Conservation (phyloP, 495 filamentous ascomycete genomes). For the Lentithecium fluviatile region DNA sequence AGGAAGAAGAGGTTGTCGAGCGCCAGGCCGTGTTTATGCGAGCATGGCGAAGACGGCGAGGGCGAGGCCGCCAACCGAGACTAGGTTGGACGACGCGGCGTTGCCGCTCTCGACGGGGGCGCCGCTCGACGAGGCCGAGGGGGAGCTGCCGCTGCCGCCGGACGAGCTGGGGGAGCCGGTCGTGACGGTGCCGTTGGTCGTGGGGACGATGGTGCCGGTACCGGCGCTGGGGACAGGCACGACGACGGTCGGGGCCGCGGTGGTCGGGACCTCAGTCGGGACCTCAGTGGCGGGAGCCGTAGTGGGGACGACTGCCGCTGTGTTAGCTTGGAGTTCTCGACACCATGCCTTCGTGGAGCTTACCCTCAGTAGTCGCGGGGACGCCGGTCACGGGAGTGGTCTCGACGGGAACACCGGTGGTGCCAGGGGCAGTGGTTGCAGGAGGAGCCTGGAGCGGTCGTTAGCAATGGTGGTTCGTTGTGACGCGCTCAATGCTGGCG, state of each 20-base stretch:
- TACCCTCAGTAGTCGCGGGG: not conserved
- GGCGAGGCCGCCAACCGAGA: constrained; percentile 20
- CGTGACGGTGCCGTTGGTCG: constrained; percentile 1
- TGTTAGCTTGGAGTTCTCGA: no score
- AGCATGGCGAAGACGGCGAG: constrained; percentile 19
- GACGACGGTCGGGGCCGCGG: constrained; percentile 1
- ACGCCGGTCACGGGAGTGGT: not conserved
- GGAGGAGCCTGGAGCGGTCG: constrained; percentile 12
- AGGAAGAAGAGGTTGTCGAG: not conserved
- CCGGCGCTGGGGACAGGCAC: not conserved
- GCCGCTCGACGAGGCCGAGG: not conserved
- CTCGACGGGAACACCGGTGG: not conserved
- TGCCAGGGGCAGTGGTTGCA: constrained; percentile 11
- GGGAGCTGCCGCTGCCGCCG: constrained; percentile 9
- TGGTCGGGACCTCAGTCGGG: not conserved
- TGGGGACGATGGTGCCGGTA: not conserved
- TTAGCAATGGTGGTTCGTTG: no score
- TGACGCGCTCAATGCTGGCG: no score
- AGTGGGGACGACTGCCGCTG: not conserved
- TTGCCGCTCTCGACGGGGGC: not conserved
- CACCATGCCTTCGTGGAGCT: no score
- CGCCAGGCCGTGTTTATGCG: constrained; percentile 10
- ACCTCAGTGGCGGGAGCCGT: not conserved
- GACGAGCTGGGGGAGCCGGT: constrained; percentile 1
- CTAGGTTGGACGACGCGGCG: not conserved